Conservation (phyloP, 176 grass and related monocot species). For the Tuctoria greenei region DNA sequence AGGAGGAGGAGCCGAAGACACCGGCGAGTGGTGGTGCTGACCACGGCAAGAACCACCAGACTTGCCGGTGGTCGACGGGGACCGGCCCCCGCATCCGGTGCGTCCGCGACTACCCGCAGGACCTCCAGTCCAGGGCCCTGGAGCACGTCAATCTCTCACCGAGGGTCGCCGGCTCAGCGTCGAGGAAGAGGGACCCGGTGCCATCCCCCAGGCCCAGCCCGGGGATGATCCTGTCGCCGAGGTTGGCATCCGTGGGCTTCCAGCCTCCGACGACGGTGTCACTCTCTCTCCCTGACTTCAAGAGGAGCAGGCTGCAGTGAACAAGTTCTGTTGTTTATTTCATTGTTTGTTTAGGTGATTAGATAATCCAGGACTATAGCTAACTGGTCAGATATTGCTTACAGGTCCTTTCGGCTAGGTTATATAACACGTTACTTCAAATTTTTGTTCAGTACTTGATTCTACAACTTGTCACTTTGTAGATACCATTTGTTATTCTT, state of each 20-base stretch:
- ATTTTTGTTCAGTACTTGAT: neutral
- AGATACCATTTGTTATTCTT: constrained; percentile 14
- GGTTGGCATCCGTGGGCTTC: constrained; percentile 60
- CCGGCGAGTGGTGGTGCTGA: neutral
- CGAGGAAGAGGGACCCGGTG: constrained; percentile 68
- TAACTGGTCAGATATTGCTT: constrained; percentile 8
- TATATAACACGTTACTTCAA: neutral
- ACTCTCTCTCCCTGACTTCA: constrained; percentile 62
- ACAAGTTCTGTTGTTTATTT: neutral
- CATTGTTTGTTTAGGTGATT: constrained; percentile 3
- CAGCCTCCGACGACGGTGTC: constrained; percentile 47
- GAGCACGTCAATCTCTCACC: constrained; percentile 98
- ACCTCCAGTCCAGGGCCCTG: constrained; percentile 80
- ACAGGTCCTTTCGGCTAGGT: constrained; percentile 26
- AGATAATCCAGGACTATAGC: constrained; percentile 1
- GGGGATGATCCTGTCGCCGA: constrained; percentile 68
- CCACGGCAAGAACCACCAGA: constrained; percentile 30
- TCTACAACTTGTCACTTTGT: neutral
- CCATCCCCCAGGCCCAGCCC: constrained; percentile 81
- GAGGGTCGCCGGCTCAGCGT: constrained; percentile 37
- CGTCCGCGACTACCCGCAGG: constrained; percentile 86
- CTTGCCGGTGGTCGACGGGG: constrained; percentile 73
- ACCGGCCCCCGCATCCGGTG: constrained; percentile 76
- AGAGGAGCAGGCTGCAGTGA: constrained; percentile 61
- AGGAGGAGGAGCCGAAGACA: neutral